Conservation (phyloP, 331 rosid genomes). For the Arachis monticola region DNA sequence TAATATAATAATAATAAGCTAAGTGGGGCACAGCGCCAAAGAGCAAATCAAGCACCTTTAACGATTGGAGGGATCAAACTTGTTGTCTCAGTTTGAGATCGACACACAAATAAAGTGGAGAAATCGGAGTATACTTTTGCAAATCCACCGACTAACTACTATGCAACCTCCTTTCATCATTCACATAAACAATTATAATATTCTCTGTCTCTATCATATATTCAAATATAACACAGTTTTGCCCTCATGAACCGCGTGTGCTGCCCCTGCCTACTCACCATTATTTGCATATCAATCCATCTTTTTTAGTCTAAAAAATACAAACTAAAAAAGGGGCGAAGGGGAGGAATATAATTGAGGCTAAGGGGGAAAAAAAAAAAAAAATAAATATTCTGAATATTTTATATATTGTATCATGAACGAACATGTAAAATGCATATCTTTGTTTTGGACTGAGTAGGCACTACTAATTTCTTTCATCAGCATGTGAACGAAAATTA, state of each 20-base stretch:
- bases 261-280: neutral
- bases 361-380: no score
- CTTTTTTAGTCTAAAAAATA: no score
- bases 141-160: constrained; percentile 28
- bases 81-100: constrained; percentile 17
- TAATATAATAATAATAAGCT: neutral
- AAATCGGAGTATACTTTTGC: constrained; percentile 14
- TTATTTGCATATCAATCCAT: neutral
- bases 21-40: constrained; percentile 30
- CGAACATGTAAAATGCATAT: neutral
- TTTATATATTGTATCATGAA: neutral
- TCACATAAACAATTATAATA: constrained; percentile 9
- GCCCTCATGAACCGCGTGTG: neutral
- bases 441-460: neutral
- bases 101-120: constrained; percentile 1
- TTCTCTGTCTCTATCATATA: neutral
- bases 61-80: constrained; percentile 10
- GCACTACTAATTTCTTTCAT: neutral
- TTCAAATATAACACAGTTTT: no score
- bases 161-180: constrained; percentile 18
- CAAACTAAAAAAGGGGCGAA: no score
- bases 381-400: no score
- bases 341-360: neutral
- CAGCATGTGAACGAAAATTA: neutral
- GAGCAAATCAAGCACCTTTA: constrained; percentile 34